Evolutionary conservation across 2,329 filamentous ascomycete genomes (phyloP).

Genomic region (Colletotrichum acutatum): DNA sequence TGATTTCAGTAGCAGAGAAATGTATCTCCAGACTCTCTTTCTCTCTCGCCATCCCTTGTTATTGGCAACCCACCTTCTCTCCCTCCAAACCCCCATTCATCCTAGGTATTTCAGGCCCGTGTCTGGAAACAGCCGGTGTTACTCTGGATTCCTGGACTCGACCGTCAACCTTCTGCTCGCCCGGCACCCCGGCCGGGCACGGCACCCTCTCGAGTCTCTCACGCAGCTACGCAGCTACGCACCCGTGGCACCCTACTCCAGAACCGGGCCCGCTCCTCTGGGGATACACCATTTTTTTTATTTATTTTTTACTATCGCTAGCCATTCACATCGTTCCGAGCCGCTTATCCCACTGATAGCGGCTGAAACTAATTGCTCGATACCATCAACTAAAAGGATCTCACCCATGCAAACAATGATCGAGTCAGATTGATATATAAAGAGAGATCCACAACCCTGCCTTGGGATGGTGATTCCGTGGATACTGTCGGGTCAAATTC

Average conservation of each 20-base stretch:
- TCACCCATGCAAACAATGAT: constrained; percentile 15
- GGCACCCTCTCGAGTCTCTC: not conserved
- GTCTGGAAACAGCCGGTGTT: not conserved
- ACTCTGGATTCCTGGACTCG: not conserved
- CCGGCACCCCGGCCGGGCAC: not conserved
- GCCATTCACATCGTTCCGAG: constrained; percentile 30
- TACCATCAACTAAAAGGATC: constrained; percentile 34
- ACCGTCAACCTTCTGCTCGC: not conserved
- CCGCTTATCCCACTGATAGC: constrained; percentile 35
- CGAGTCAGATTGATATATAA: constrained; percentile 11
- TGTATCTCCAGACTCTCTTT: not conserved
- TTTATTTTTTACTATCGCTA: constrained; percentile 25
- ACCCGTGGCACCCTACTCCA: not conserved
- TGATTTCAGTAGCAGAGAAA: not conserved
- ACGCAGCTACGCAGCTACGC: not conserved
- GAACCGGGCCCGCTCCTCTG: constrained; percentile 12
- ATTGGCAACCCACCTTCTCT: not conserved
- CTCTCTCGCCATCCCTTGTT: not conserved
- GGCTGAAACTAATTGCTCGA: constrained; percentile 28
- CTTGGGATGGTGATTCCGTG: not conserved
- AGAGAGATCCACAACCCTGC: constrained; percentile 5
- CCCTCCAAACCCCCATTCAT: not conserved
- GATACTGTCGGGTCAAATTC: not conserved
- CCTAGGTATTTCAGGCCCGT: not conserved
- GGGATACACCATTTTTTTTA: not conserved